phyloP scores from a whole-genome alignment of 1,139 yeast genomes.

The Scheffersomyces lignicola region DNA sequence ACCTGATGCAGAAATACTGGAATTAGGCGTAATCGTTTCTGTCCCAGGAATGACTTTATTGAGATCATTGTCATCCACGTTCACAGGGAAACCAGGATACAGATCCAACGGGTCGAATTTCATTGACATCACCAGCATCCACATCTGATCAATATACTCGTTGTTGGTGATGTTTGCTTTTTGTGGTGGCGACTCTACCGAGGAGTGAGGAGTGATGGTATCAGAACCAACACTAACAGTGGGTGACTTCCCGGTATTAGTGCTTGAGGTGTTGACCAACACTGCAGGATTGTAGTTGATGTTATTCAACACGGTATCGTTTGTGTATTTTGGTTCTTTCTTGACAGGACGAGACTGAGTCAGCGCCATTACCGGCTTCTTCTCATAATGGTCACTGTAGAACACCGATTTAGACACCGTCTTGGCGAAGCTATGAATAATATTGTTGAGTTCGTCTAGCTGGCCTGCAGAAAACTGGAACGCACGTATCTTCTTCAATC shows the following conservation, averaged over 20 bases:
- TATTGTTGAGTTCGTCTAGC: conserved; percentile 17
- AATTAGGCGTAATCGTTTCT: no score
- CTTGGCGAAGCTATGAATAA: conserved; percentile 12
- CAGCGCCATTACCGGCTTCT: no score
- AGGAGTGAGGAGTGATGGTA: conserved; percentile 5
- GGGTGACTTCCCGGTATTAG: neutral
- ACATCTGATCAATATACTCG: conserved; percentile 28
- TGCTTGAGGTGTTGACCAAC: conserved; percentile 5
- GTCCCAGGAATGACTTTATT: no score
- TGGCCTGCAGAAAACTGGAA: conserved; percentile 16
- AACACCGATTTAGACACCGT: conserved; percentile 9
- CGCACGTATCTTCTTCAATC: conserved; percentile 10
- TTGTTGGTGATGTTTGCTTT: neutral
- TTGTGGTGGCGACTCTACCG: conserved; percentile 7
- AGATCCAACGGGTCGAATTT: conserved; percentile 17
- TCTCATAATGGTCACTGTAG: conserved; percentile 8
- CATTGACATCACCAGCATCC: conserved; percentile 30
- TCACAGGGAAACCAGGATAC: no score
- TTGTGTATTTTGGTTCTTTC: no score
- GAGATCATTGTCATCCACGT: no score
- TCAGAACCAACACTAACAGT: neutral
- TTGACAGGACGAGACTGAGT: no score
- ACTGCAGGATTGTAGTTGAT: neutral
- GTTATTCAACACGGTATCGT: neutral
- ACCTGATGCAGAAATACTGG: no score